Evolutionary conservation across 352 stramenopile genomes (phyloP).

Genomic region (Phytophthora cactorum): DNA sequence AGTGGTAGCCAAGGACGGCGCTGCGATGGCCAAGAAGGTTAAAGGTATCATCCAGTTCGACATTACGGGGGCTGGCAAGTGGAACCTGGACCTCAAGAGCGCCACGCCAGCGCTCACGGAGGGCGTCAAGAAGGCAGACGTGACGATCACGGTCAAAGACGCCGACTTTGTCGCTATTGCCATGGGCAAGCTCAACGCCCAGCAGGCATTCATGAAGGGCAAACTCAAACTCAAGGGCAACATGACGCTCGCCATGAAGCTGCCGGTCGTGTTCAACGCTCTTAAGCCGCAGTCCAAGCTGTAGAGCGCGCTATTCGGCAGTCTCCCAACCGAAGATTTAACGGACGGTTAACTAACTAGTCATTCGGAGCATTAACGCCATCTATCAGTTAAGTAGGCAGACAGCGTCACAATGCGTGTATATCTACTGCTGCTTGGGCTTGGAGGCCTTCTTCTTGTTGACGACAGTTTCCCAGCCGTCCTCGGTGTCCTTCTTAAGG

Average conservation of each 20-base stretch:
- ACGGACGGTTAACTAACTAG: too few relatives aligned
- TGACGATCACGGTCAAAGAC: slow-evolving; percentile 78
- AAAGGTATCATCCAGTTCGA: slow-evolving; percentile 85
- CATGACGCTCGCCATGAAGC: slow-evolving; percentile 95
- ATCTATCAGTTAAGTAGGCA: background rate
- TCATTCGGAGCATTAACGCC: slow-evolving; percentile 11
- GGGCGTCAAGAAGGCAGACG: slow-evolving; percentile 75
- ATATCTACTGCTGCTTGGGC: slow-evolving; percentile 65
- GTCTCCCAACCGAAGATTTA: too few relatives aligned
- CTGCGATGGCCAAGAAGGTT: slow-evolving; percentile 73
- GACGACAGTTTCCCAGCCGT: slow-evolving; percentile 86
- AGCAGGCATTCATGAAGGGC: slow-evolving; percentile 96
- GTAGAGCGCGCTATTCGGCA: slow-evolving; percentile 22
- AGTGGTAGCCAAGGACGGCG: slow-evolving; percentile 62
- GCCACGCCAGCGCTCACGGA: slow-evolving; percentile 56
- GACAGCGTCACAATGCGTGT: slow-evolving; percentile 4
- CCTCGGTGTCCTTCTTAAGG: slow-evolving; percentile 71
- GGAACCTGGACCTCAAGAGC: slow-evolving; percentile 85
- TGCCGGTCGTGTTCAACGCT: slow-evolving; percentile 92
- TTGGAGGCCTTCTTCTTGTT: slow-evolving; percentile 65
- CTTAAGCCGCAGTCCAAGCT: slow-evolving; percentile 86
- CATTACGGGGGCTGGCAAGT: slow-evolving; percentile 74
- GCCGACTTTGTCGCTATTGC: slow-evolving; percentile 85
- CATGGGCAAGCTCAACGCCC: slow-evolving; percentile 90
- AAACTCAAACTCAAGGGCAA: slow-evolving; percentile 97